Evolutionary conservation across 208 protist species (phyloP).

Genomic region (Leptomonas seymouri): DNA sequence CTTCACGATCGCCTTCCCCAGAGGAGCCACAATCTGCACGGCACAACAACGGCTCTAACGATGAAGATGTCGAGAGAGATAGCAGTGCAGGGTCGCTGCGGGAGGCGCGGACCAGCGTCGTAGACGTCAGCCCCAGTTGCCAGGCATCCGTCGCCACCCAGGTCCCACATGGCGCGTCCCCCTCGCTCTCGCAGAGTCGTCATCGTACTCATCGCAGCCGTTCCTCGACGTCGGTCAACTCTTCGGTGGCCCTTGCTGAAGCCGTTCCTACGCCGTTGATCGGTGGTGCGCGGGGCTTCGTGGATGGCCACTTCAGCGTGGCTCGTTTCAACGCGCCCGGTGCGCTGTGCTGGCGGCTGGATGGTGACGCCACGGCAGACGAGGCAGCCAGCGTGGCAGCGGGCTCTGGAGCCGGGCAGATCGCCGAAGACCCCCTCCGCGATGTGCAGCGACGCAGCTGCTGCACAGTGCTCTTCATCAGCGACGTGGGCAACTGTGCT

Average conservation of each 20-base stretch:
- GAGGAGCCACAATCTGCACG: neutral
- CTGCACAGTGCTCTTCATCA: constrained; percentile 75
- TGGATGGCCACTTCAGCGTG: constrained; percentile 71
- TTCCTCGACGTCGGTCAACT: constrained; percentile 19
- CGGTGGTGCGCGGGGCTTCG: constrained; percentile 56
- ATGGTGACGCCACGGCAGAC: constrained; percentile 11
- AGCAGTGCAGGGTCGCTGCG: neutral
- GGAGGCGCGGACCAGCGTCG: neutral
- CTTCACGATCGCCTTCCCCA: constrained; percentile 4
- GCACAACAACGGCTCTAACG: neutral
- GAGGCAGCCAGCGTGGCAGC: neutral
- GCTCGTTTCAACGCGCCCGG: constrained; percentile 62
- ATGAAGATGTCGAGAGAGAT: neutral
- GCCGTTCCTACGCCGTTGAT: constrained; percentile 42
- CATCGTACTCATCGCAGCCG: constrained; percentile 13
- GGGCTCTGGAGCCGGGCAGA: too few relatives aligned
- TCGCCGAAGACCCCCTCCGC: constrained; percentile 7
- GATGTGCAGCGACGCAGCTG: neutral
- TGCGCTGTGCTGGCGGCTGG: constrained; percentile 77
- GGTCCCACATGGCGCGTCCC: neutral
- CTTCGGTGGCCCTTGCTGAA: constrained; percentile 27
- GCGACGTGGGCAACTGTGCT: constrained; percentile 73
- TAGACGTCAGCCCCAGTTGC: constrained; percentile 1
- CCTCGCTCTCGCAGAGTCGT: constrained; percentile 1
- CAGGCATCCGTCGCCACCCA: neutral